phyloP scores from a whole-genome alignment of 768 basidiomycete species.

The Panellus pusillus region DNA sequence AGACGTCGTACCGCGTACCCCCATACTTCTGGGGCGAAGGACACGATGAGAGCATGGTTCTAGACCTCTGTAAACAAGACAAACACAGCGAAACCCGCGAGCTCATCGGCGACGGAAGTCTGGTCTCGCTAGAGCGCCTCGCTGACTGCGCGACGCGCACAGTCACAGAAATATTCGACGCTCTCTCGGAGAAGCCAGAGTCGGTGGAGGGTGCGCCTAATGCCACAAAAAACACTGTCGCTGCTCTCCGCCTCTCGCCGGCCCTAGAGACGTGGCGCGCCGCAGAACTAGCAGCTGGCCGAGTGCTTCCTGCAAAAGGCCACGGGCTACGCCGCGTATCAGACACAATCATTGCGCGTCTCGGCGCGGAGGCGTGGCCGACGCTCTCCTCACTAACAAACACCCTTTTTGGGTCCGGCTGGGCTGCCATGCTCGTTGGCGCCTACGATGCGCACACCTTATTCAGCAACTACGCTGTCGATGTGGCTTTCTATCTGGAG shows the following conservation, averaged over 20 bases:
- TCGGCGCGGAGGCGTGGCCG: constrained; percentile 5
- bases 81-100: background rate
- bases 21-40: constrained; percentile 9
- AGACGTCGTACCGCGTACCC: constrained; percentile 5
- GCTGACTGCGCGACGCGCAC: background rate
- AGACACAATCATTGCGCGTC: background rate
- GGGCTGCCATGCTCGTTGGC: background rate
- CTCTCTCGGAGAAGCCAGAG: background rate
- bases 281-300: background rate
- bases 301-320: constrained; percentile 7
- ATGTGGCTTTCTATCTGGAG: constrained; percentile 7
- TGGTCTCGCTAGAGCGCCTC: background rate
- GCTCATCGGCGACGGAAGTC: constrained; percentile 4
- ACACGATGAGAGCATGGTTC: background rate
- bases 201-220: background rate
- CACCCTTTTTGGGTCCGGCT: constrained; percentile 3
- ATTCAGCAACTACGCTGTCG: constrained; percentile 2
- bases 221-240: background rate
- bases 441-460: background rate
- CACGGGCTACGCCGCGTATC: background rate
- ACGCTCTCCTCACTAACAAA: background rate
- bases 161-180: background rate
- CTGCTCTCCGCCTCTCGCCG: background rate
- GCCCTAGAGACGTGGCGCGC: constrained; percentile 1
- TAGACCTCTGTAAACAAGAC: background rate